Evolutionary conservation across 768 basidiomycete genomes (phyloP).

Genomic region (Hypsizygus marmoreus): DNA sequence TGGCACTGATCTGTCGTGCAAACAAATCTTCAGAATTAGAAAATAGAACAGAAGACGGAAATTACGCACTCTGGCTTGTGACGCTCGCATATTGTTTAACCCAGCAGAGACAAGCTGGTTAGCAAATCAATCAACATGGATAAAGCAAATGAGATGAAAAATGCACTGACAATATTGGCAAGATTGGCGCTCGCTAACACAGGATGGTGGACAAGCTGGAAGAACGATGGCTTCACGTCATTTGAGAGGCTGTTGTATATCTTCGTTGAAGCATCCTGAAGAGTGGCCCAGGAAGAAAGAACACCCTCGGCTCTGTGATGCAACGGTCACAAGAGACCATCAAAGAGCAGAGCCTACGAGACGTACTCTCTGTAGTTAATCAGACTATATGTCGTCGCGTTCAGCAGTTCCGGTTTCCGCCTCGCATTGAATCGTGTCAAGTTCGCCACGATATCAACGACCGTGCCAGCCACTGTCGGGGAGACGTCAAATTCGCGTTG

Average conservation of each 20-base stretch:
- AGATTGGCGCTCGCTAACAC: slow-evolving; percentile 60
- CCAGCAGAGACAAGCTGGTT: slow-evolving; percentile 55
- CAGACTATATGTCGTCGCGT: slow-evolving; percentile 61
- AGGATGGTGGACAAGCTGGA: slow-evolving; percentile 71
- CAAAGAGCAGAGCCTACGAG: background rate
- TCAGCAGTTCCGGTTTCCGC: slow-evolving; percentile 67
- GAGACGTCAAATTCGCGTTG: slow-evolving; percentile 62
- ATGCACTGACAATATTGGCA: slow-evolving; percentile 43
- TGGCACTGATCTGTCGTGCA: slow-evolving; percentile 53
- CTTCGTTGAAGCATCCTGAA: slow-evolving; percentile 49
- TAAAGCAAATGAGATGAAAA: background rate
- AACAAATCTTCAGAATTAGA: background rate
- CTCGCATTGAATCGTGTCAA: slow-evolving; percentile 58
- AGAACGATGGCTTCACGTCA: slow-evolving; percentile 58
- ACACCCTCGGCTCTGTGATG: slow-evolving; percentile 56
- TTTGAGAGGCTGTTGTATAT: slow-evolving; percentile 56
- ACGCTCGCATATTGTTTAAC: slow-evolving; percentile 59
- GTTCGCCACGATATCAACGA: slow-evolving; percentile 57
- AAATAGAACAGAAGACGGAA: background rate
- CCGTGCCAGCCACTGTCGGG: slow-evolving; percentile 36
- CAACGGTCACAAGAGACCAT: background rate
- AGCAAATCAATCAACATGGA: background rate
- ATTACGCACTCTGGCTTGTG: slow-evolving; percentile 52
- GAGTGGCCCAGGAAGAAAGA: slow-evolving; percentile 48
- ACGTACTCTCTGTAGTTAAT: slow-evolving; percentile 70